Evolutionary conservation across 116 monocot genomes (phyloP).

Genomic region (Papilionanthe hybrid): DNA sequence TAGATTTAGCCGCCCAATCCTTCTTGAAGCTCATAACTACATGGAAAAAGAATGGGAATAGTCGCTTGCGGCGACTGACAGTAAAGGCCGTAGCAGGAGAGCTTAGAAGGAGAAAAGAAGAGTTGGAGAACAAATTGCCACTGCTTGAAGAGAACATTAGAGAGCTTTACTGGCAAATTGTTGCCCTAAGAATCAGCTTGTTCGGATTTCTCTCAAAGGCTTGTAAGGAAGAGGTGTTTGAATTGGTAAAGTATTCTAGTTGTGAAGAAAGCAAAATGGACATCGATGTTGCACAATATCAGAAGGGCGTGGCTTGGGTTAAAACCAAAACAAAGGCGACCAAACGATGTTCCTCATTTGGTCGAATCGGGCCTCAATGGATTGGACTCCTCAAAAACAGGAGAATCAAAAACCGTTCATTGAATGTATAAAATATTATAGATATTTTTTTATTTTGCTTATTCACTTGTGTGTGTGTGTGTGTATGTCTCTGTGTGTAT

Average conservation of each 20-base stretch:
- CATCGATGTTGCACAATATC: too few species aligned
- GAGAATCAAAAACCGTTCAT: neutral
- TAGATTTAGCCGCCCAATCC: conserved; percentile 5
- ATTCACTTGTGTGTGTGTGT: too few species aligned
- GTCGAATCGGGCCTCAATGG: neutral
- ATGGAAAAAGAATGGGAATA: neutral
- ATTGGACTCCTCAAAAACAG: neutral
- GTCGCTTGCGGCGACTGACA: neutral
- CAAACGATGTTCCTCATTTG: neutral
- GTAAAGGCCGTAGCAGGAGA: neutral
- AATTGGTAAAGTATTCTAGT: neutral
- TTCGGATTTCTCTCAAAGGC: conserved; percentile 11
- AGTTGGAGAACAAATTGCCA: conserved; percentile 16
- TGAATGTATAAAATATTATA: too few species aligned
- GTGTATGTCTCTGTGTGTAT: too few species aligned
- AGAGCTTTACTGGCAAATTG: conserved; percentile 16
- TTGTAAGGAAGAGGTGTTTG: neutral
- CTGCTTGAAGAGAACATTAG: conserved; percentile 20
- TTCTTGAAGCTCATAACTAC: conserved; percentile 5
- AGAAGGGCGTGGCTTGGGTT: neutral
- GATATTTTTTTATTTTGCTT: too few species aligned
- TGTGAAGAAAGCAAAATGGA: neutral
- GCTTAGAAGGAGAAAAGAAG: conserved; percentile 8
- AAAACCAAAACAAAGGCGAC: neutral
- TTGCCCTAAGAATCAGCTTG: conserved; percentile 16